A percentile compares a stretch with the other conserved stretches of the same genome.
phyloP scores from a whole-genome alignment of 352 stramenopile genomes.

The Pythium chondricola region DNA sequence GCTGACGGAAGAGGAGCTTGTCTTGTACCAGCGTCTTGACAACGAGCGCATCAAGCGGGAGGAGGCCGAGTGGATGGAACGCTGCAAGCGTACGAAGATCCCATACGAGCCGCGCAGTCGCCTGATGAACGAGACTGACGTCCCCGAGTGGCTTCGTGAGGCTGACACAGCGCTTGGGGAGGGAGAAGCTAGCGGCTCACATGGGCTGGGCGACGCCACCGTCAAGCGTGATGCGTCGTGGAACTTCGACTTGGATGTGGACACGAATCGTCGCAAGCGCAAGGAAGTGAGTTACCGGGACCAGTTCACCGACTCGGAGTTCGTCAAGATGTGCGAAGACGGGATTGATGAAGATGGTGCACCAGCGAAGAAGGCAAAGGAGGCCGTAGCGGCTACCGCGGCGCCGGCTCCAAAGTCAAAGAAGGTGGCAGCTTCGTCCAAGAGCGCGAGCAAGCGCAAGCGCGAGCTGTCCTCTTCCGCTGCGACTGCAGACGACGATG shows the following conservation, averaged over 20 bases:
- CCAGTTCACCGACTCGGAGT: constrained; percentile 81
- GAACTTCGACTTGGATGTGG: constrained; percentile 53
- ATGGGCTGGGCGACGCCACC: not conserved
- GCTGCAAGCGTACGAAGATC: constrained; percentile 56
- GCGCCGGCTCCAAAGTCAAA: not conserved
- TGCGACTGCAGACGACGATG: constrained; percentile 5
- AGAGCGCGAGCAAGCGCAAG: constrained; percentile 14
- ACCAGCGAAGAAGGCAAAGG: constrained; percentile 28
- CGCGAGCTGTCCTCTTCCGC: constrained; percentile 9
- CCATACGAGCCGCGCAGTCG: constrained; percentile 36
- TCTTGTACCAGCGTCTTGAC: constrained; percentile 73
- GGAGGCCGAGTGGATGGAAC: constrained; percentile 54
- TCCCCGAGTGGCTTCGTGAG: constrained; percentile 67
- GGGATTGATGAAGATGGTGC: constrained; percentile 45
- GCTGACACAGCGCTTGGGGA: constrained; percentile 28
- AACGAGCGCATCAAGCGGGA: constrained; percentile 53
- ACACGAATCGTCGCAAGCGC: constrained; percentile 50
- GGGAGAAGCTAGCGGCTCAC: not conserved
- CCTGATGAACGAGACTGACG: constrained; percentile 70
- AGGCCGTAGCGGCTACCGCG: not conserved
- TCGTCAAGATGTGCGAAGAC: constrained; percentile 86
- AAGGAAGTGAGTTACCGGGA: constrained; percentile 86
- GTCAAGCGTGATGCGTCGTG: constrained; percentile 48
- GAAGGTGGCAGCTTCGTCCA: constrained; percentile 9
- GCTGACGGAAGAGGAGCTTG: constrained; percentile 78